Evolutionary conservation across 768 basidiomycete species (phyloP).

Genomic region (Hortiboletus campestris): DNA sequence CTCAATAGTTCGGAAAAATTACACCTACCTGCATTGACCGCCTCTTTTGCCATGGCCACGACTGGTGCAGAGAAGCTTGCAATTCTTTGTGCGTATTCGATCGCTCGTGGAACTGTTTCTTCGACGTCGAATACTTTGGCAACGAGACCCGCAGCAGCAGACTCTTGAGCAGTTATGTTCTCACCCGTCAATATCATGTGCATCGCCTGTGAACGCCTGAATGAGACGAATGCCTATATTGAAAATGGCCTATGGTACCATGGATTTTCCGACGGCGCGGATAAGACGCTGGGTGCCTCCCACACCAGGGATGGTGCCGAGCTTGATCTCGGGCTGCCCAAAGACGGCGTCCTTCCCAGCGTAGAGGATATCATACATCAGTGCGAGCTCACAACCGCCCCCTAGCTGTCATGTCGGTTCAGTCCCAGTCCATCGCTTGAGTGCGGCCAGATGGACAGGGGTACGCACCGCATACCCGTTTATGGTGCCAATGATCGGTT

Average conservation of each 20-base stretch:
- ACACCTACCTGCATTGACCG: conserved; percentile 43
- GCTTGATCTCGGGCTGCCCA: conserved; percentile 93
- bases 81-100: conserved; percentile 37
- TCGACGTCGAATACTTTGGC: conserved; percentile 40
- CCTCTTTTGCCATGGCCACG: conserved; percentile 46
- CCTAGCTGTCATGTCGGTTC: conserved; percentile 64
- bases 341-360: conserved; percentile 86
- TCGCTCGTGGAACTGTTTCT: conserved; percentile 42
- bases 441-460: background rate
- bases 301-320: conserved; percentile 91
- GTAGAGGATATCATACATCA: conserved; percentile 94
- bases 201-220: conserved; percentile 40
- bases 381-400: conserved; percentile 93
- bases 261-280: conserved; percentile 79
- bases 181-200: conserved; percentile 54
- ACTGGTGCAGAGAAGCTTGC: conserved; percentile 34
- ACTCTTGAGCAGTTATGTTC: conserved; percentile 44
- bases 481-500: conserved; percentile 92
- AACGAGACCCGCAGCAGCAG: conserved; percentile 47
- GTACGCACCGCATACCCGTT: conserved; percentile 77
- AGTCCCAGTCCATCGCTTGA: background rate
- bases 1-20: background rate
- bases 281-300: conserved; percentile 93
- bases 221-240: background rate
- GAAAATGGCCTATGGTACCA: conserved; percentile 15